A percentile compares a stretch with the other conserved stretches of the same genome.
Evolutionary conservation across 176 grass and related monocot species (phyloP).

Genomic region (Zizania latifolia): DNA sequence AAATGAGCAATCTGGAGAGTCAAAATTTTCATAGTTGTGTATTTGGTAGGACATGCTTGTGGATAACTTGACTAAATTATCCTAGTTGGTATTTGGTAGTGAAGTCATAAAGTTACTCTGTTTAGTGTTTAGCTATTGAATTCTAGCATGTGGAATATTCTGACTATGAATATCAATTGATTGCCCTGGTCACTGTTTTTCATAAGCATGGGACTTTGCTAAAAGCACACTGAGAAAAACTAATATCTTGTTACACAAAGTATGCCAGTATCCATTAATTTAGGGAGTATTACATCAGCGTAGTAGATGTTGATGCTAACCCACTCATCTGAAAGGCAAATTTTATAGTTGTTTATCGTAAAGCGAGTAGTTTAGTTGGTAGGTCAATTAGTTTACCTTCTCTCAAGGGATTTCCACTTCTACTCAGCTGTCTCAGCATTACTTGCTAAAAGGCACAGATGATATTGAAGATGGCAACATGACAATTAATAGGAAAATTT

Average conservation of each 20-base stretch:
- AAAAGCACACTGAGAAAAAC: conserved; percentile 7
- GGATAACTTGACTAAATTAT: background rate
- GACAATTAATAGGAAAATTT: background rate
- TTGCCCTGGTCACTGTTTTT: conserved; percentile 13
- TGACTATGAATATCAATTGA: conserved; percentile 4
- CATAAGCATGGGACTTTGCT: conserved; percentile 15
- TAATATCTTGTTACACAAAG: conserved; percentile 20
- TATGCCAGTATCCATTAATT: conserved; percentile 10
- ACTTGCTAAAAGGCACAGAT: background rate
- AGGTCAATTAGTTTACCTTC: conserved; percentile 25
- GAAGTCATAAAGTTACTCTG: background rate
- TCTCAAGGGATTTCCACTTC: background rate
- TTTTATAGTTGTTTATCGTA: conserved; percentile 10
- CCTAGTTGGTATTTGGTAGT: background rate
- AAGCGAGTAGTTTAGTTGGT: conserved; percentile 24
- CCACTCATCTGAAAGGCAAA: conserved; percentile 31
- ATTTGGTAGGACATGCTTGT: background rate
- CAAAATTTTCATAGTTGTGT: background rate
- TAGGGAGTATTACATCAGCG: background rate
- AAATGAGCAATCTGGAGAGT: background rate
- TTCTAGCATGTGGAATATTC: conserved; percentile 31
- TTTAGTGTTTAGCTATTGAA: background rate
- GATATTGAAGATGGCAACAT: conserved; percentile 5
- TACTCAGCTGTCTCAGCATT: background rate
- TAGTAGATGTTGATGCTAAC: conserved; percentile 34